Conservation (phyloP, 306 rosid species). For the Dryas octopetala region DNA sequence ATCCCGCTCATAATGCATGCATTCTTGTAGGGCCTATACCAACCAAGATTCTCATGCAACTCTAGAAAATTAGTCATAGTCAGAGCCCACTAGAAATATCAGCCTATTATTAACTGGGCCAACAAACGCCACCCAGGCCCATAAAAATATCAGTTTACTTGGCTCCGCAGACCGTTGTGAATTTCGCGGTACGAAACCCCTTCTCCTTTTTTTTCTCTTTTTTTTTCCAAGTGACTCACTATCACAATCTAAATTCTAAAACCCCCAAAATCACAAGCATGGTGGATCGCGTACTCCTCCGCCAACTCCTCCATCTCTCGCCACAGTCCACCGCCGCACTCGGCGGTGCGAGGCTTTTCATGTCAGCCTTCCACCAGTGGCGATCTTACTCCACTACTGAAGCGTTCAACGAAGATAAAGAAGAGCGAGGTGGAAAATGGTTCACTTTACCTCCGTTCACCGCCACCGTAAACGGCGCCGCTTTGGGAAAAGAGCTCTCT, state of each 20-base stretch:
- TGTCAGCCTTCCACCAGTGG: conserved; percentile 13
- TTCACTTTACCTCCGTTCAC: conserved; percentile 61
- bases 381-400: conserved; percentile 16
- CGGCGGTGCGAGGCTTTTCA: background rate
- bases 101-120: background rate
- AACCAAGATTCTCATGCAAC: no score
- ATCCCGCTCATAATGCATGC: no score
- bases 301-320: conserved; percentile 28
- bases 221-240: no score
- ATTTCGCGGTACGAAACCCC: background rate
- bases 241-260: no score
- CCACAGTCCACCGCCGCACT: background rate
- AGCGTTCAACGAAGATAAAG: conserved; percentile 4
- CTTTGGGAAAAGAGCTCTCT: conserved; percentile 34
- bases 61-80: no score
- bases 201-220: background rate
- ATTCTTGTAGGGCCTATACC: no score
- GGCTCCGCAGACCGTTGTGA: background rate
- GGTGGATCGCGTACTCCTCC: conserved; percentile 25
- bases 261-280: conserved; percentile 8
- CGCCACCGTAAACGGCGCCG: conserved; percentile 32
- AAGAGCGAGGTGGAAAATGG: conserved; percentile 43
- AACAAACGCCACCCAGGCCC: background rate
- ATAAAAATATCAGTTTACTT: background rate
- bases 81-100: no score